These are phyloP conservation scores for Boletus fagicola DNA, from an alignment of 768 basidiomycete genomes.

Conservation along the genomic window DNA sequence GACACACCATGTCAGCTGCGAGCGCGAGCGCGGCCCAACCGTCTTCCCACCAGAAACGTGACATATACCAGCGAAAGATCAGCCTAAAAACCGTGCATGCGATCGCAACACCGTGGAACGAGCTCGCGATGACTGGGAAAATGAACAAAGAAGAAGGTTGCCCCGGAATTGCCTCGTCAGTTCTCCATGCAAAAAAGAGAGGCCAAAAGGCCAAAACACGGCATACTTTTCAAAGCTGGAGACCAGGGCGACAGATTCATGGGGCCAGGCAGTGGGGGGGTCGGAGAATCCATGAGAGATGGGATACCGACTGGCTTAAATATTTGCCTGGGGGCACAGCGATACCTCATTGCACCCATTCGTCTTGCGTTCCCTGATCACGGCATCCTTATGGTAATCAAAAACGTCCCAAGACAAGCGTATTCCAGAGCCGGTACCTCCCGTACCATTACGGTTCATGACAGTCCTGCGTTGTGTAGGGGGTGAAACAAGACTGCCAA, in stretches of 20 bases:
- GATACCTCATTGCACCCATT: not conserved
- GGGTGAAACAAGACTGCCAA: too few species aligned
- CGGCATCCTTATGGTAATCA: slow-evolving; percentile 5
- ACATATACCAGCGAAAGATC: slow-evolving; percentile 18
- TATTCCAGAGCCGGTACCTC: too few species aligned
- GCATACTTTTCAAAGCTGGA: slow-evolving; percentile 17
- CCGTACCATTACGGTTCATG: not conserved
- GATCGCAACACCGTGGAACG: slow-evolving; percentile 25
- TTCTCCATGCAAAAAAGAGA: not conserved
- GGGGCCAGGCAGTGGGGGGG: not conserved
- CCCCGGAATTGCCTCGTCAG: not conserved
- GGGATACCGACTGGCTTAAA: not conserved
- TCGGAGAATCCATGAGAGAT: not conserved
- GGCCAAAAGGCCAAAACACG: not conserved
- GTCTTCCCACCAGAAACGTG: slow-evolving; percentile 34
- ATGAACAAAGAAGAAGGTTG: not conserved
- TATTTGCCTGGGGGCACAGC: not conserved
- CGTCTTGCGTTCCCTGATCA: not conserved
- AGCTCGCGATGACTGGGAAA: slow-evolving; percentile 14
- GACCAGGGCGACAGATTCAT: slow-evolving; percentile 9
- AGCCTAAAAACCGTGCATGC: slow-evolving; percentile 26
- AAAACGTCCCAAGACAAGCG: not conserved
- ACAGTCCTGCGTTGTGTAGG: not conserved
- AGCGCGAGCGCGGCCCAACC: slow-evolving; percentile 24
- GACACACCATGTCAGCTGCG: slow-evolving; percentile 11